Conservation (phyloP, 495 filamentous ascomycete genomes). For the Penicilliopsis zonata region DNA sequence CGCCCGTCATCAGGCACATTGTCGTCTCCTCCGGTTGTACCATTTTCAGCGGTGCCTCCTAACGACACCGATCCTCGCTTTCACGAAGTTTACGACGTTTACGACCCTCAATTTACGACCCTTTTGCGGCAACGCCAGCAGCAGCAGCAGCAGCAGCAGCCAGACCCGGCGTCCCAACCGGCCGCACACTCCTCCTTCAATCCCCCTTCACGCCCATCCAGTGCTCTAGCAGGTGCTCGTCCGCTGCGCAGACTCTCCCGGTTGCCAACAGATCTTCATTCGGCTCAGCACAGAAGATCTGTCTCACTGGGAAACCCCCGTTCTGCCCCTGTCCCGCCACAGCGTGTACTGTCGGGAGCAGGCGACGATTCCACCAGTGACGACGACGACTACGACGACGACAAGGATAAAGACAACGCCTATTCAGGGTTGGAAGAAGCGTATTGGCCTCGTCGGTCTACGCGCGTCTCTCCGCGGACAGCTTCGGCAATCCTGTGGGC, state of each 20-base stretch:
- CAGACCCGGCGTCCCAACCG: slow-evolving; percentile 30
- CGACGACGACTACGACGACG: slow-evolving; percentile 25
- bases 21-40: slow-evolving; percentile 14
- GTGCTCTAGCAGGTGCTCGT: slow-evolving; percentile 36
- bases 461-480: slow-evolving; percentile 50
- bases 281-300: slow-evolving; percentile 23
- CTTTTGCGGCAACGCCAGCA: slow-evolving; percentile 46
- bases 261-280: slow-evolving; percentile 15
- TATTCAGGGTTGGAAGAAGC: slow-evolving; percentile 27
- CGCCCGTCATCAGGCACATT: slow-evolving; percentile 19
- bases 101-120: slow-evolving; percentile 41
- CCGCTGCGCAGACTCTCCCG: slow-evolving; percentile 38
- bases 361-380: too few relatives aligned
- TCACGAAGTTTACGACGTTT: slow-evolving; percentile 50
- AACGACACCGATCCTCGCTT: slow-evolving; percentile 19
- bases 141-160: slow-evolving; percentile 48
- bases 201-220: slow-evolving; percentile 32
- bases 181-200: slow-evolving; percentile 18
- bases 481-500: slow-evolving; percentile 78
- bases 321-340: slow-evolving; percentile 15
- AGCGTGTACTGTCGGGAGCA: slow-evolving; percentile 20
- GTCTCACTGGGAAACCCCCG: slow-evolving; percentile 24
- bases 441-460: slow-evolving; percentile 42
- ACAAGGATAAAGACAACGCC: too few relatives aligned
- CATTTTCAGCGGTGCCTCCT: slow-evolving; percentile 30